Evolutionary conservation across 2,329 filamentous ascomycete species (phyloP).

Genomic region (Niveomyces coronatus): DNA sequence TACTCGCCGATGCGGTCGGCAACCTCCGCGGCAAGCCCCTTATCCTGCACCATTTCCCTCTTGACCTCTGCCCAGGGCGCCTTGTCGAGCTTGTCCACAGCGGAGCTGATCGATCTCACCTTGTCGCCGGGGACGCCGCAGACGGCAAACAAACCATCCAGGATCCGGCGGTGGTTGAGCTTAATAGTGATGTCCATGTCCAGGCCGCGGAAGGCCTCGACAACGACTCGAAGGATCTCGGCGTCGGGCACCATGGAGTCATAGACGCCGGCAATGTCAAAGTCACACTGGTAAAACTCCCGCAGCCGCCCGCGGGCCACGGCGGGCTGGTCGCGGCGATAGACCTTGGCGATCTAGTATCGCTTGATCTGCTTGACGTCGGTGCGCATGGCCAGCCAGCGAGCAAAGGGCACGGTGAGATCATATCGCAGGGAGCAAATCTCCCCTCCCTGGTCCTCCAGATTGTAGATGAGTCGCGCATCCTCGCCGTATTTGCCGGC

Average conservation of each 20-base stretch:
- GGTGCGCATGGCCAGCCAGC: slow-evolving; percentile 87
- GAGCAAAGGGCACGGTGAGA: slow-evolving; percentile 79
- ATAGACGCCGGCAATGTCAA: slow-evolving; percentile 82
- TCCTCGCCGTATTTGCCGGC: slow-evolving; percentile 92
- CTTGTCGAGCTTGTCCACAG: slow-evolving; percentile 94
- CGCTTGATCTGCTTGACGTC: slow-evolving; percentile 76
- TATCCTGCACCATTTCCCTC: slow-evolving; percentile 88
- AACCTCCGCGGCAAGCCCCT: slow-evolving; percentile 64
- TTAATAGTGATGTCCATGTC: slow-evolving; percentile 65
- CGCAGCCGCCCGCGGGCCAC: slow-evolving; percentile 88
- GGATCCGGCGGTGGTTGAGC: slow-evolving; percentile 78
- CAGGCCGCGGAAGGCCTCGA: slow-evolving; percentile 74
- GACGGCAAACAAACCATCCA: slow-evolving; percentile 77
- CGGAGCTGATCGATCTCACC: slow-evolving; percentile 79
- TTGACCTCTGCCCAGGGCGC: slow-evolving; percentile 79
- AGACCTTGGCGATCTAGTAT: slow-evolving; percentile 89
- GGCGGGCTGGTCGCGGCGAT: slow-evolving; percentile 38
- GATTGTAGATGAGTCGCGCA: slow-evolving; percentile 81
- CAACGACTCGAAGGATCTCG: slow-evolving; percentile 74
- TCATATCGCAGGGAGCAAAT: slow-evolving; percentile 67
- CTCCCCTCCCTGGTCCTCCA: slow-evolving; percentile 81
- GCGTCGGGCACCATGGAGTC: slow-evolving; percentile 89
- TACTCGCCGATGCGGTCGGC: slow-evolving; percentile 83
- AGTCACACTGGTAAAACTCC: slow-evolving; percentile 96
- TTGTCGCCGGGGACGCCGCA: slow-evolving; percentile 76